These are phyloP conservation scores for Moesziomyces parantarcticus DNA, from an alignment of 1,284 basidiomycete species.

Conservation along the genomic window DNA sequence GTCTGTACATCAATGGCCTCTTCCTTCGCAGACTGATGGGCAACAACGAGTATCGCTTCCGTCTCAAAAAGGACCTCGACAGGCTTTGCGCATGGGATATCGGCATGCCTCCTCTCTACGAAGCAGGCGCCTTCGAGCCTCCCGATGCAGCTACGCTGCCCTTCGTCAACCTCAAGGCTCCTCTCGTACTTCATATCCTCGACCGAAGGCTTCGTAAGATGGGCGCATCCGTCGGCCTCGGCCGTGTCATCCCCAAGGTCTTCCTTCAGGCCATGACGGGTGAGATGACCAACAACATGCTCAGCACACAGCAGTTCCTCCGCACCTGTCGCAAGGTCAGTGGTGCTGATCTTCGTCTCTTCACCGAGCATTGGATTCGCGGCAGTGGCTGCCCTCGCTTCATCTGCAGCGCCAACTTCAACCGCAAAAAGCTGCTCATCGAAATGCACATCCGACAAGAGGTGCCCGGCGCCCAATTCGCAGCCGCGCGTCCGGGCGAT, in stretches of 20 bases:
- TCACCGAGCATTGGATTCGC: slow-evolving; percentile 98
- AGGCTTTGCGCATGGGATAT: slow-evolving; percentile 89
- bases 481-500: slow-evolving; percentile 58
- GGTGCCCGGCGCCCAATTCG: slow-evolving; percentile 75
- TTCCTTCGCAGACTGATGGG: slow-evolving; percentile 89
- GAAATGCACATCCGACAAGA: slow-evolving; percentile 94
- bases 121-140: slow-evolving; percentile 83
- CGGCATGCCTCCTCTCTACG: slow-evolving; percentile 90
- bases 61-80: slow-evolving; percentile 95
- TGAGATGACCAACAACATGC: slow-evolving; percentile 79
- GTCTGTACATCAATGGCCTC: slow-evolving; percentile 87
- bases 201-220: slow-evolving; percentile 93
- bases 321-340: slow-evolving; percentile 93
- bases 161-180: slow-evolving; percentile 94
- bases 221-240: slow-evolving; percentile 91
- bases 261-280: slow-evolving; percentile 94
- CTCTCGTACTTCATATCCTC: slow-evolving; percentile 93
- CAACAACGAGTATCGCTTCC: slow-evolving; percentile 96
- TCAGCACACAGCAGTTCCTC: slow-evolving; percentile 91
- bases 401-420: slow-evolving; percentile 88
- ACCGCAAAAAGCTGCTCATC: slow-evolving; percentile 96
- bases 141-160: slow-evolving; percentile 62
- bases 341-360: slow-evolving; percentile 79
- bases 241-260: slow-evolving; percentile 92
- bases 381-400: slow-evolving; percentile 95